Base-by-base conservation (phyloP, 2,329 filamentous ascomycete species). In the Arthroderma sp. region DNA sequence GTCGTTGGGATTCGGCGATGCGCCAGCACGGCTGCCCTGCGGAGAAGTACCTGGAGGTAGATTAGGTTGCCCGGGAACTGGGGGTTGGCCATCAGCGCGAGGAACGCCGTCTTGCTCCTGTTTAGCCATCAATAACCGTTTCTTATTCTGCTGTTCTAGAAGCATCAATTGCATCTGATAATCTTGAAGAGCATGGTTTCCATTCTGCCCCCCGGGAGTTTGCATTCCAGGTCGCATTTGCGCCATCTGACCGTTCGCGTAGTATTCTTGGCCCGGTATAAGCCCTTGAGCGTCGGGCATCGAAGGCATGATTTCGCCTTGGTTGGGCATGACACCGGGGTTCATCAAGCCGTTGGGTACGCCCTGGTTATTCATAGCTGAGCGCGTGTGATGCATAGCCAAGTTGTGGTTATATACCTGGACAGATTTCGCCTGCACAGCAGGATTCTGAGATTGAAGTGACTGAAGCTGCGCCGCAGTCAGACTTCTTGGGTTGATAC, bases 361-460 rank as follows among this genome's bases (percentile, higher is more conserved):
- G 63, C 78, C 77, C 71, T 86, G 84, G 64, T 80, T 82, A 62
- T 82, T 82, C 74, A 91, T 82, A 65, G 72, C 72, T 85, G 82
- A 68, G 65, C 82, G 82, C 63, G 61, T 59, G 59, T 88, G 83
- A 65, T 89, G 83, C 66, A 87, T 80, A 66, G 83, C 79, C 61
- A 94, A 75, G 65, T 80, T 84, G 66, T 86, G 80, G 62, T 84
- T 80, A 74, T 94, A 94, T 63, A 85, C 81, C 65, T 86, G 81
- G 64, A 94, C 83, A 58, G 82, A 82, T 71, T 93, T 93, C 60
- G 80, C 75, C 70, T 89, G 84, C 51, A 78, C 73, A 52, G 71
- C 71, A 47, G 75, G 74, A 46, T 61, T 63, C 51, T 58, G 63
- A 68, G 71, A 66, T 61, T 71, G 73, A 63, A 80, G 74, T 53